Evolutionary conservation across 2,329 filamentous ascomycete genomes (phyloP).

Genomic region (Diaporthe sp.): DNA sequence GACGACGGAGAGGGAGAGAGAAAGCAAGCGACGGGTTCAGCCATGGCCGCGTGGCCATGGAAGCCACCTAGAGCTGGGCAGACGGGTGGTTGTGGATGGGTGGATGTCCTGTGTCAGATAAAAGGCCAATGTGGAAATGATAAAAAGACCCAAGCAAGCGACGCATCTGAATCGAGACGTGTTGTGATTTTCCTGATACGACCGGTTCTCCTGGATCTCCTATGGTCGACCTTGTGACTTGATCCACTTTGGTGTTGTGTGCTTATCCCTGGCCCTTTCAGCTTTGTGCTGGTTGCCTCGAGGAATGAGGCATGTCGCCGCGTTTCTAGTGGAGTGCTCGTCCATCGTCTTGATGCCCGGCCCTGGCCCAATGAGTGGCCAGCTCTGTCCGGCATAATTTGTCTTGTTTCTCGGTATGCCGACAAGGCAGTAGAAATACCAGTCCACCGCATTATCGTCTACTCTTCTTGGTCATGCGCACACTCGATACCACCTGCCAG

Average conservation of each 20-base stretch:
- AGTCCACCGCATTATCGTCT: no score
- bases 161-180: conserved; percentile 1
- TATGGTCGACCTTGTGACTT: not conserved
- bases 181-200: not conserved
- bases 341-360: not conserved
- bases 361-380: not conserved
- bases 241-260: no score
- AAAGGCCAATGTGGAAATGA: conserved; percentile 33
- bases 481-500: no score
- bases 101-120: conserved; percentile 32
- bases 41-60: not conserved
- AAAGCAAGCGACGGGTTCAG: not conserved
- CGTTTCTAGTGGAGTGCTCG: not conserved
- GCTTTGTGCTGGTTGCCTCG: not conserved
- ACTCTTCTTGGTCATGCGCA: no score
- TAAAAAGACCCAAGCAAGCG: not conserved
- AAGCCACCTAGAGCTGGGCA: conserved; percentile 10
- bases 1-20: conserved; percentile 9
- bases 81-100: not conserved
- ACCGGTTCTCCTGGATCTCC: not conserved
- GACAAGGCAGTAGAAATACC: no score
- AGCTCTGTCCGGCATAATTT: no score
- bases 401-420: no score
- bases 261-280: not conserved
- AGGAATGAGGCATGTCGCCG: no score